phyloP scores from a whole-genome alignment of 805 yeast species.

The Ogataea henricii region DNA sequence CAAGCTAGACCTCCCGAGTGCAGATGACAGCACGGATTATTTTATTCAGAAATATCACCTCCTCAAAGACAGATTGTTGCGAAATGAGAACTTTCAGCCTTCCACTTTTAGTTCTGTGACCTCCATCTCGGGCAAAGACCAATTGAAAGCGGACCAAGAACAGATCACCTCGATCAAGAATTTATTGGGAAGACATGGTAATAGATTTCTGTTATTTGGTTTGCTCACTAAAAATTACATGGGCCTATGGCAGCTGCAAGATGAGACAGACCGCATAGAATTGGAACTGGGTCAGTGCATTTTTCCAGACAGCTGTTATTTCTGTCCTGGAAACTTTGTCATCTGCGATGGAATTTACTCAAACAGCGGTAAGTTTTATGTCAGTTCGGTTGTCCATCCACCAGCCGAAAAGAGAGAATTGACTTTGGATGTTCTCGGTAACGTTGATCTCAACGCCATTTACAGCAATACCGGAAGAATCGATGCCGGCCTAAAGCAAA shows the following conservation, averaged over 20 bases:
- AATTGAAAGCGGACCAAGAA: constrained; percentile 19
- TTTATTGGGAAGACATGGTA: constrained; percentile 80
- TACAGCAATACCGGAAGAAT: constrained; percentile 46
- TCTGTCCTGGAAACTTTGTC: constrained; percentile 73
- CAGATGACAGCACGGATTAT: constrained; percentile 39
- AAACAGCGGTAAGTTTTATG: constrained; percentile 70
- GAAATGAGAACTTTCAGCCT: constrained; percentile 75
- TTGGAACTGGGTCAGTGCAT: constrained; percentile 63
- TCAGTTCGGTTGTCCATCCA: constrained; percentile 79
- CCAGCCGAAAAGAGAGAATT: constrained; percentile 75
- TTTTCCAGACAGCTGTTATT: constrained; percentile 65
- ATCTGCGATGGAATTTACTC: constrained; percentile 85
- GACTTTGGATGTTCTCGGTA: constrained; percentile 73
- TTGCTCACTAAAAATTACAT: constrained; percentile 60
- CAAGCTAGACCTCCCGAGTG: constrained; percentile 24
- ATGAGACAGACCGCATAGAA: constrained; percentile 72
- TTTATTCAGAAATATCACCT: constrained; percentile 61
- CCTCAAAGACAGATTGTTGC: constrained; percentile 65
- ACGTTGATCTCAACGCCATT: constrained; percentile 59
- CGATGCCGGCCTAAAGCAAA: constrained; percentile 57
- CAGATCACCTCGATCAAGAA: constrained; percentile 76
- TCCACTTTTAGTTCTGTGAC: constrained; percentile 45
- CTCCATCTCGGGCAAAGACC: constrained; percentile 38
- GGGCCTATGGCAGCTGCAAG: constrained; percentile 80
- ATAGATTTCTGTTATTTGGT: constrained; percentile 77